These are phyloP conservation scores for Hibiscus trionum DNA, from an alignment of 345 rosid species.

Conservation along the genomic window DNA sequence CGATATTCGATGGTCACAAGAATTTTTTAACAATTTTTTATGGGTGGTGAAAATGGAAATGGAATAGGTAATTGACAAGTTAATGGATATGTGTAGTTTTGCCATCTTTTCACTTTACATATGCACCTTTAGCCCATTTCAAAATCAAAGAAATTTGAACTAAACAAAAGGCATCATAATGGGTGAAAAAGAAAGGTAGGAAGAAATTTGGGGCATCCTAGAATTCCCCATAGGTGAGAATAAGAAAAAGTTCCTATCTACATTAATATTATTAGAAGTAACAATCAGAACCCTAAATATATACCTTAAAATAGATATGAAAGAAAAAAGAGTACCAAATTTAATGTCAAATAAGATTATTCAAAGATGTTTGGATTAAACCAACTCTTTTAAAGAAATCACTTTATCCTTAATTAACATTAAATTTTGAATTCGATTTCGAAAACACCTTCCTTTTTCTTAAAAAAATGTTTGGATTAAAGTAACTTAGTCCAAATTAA, in stretches of 20 bases:
- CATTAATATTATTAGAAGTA: neutral
- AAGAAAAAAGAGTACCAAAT: no score
- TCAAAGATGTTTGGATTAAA: neutral
- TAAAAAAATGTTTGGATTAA: no score
- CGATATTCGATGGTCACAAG: neutral
- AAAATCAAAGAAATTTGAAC: neutral
- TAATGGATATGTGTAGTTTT: neutral
- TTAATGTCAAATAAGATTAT: neutral
- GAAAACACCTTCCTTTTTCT: no score
- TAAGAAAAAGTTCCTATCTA: no score
- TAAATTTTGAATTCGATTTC: no score
- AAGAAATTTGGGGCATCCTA: neutral
- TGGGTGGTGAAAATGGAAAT: neutral
- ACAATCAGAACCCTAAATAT: no score
- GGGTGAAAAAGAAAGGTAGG: neutral
- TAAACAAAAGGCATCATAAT: neutral
- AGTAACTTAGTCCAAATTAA: neutral
- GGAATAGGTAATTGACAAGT: neutral
- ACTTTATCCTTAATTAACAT: no score
- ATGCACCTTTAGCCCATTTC: neutral
- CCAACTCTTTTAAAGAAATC: no score
- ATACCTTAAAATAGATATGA: no score
- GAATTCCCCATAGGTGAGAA: no score
- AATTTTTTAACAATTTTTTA: no score
- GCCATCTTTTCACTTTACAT: neutral